These are phyloP conservation scores for Stagonosporopsis vannaccii DNA, from an alignment of 2,329 filamentous ascomycete genomes.

Conservation along the genomic window DNA sequence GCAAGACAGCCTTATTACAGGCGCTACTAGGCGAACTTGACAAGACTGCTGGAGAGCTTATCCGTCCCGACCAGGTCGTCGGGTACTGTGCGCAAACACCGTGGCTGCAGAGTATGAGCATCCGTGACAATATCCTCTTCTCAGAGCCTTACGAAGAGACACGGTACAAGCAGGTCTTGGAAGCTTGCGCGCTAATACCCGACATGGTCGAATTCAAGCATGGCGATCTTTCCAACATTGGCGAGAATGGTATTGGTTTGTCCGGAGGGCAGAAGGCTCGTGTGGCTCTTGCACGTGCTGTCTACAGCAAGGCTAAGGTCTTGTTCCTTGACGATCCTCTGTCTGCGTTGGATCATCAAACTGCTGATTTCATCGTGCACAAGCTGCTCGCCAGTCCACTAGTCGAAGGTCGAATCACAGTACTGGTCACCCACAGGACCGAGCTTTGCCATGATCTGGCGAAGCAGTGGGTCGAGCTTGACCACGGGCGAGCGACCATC, in stretches of 20 bases:
- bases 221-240: slow-evolving; percentile 68
- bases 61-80: slow-evolving; percentile 63
- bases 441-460: slow-evolving; percentile 78
- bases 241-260: slow-evolving; percentile 67
- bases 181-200: slow-evolving; percentile 67
- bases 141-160: slow-evolving; percentile 71
- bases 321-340: slow-evolving; percentile 67
- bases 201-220: slow-evolving; percentile 70
- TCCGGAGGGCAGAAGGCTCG: slow-evolving; percentile 68
- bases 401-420: slow-evolving; percentile 60
- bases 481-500: slow-evolving; percentile 62
- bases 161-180: slow-evolving; percentile 72
- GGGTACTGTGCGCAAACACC: slow-evolving; percentile 72
- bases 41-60: slow-evolving; percentile 58
- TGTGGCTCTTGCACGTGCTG: slow-evolving; percentile 66
- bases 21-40: slow-evolving; percentile 67
- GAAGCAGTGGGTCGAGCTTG: slow-evolving; percentile 74
- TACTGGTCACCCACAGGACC: slow-evolving; percentile 70
- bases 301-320: slow-evolving; percentile 64
- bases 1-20: slow-evolving; percentile 69
- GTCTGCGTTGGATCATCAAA: slow-evolving; percentile 69
- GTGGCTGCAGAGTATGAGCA: slow-evolving; percentile 74
- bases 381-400: slow-evolving; percentile 65
- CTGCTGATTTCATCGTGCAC: slow-evolving; percentile 66
- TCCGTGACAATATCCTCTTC: slow-evolving; percentile 73